Conservation (phyloP, 2,329 filamentous ascomycete genomes). For the Annulohypoxylon truncatum region DNA sequence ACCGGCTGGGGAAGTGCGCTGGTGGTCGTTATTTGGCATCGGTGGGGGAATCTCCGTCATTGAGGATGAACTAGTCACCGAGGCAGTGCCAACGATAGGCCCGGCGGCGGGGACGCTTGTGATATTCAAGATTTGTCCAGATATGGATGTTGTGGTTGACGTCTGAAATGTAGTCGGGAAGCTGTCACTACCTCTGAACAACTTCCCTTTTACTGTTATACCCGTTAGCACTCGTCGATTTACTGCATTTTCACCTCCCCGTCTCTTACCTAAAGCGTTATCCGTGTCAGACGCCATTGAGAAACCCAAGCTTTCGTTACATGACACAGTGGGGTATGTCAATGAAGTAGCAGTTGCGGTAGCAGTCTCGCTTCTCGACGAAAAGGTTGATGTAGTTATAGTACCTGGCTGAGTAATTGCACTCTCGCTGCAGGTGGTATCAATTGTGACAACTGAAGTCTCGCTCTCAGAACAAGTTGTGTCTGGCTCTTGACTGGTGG, state of each 20-base stretch:
- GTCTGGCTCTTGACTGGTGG: slow-evolving; percentile 22
- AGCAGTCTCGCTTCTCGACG: slow-evolving; percentile 11
- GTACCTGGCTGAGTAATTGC: slow-evolving; percentile 34
- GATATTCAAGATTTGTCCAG: slow-evolving; percentile 26
- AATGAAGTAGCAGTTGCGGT: slow-evolving; percentile 3
- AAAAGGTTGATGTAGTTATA: slow-evolving; percentile 19
- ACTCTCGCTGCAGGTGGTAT: slow-evolving; percentile 40
- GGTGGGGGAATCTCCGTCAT: slow-evolving; percentile 4
- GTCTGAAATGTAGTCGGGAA: slow-evolving; percentile 45
- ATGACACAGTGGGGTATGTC: slow-evolving; percentile 18
- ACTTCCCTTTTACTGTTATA: slow-evolving; percentile 35
- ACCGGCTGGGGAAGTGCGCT: slow-evolving; percentile 27
- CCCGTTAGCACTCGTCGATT: slow-evolving; percentile 17
- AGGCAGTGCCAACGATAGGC: background rate
- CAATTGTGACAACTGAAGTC: slow-evolving; percentile 17
- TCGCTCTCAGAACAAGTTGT: slow-evolving; percentile 41
- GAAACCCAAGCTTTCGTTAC: slow-evolving; percentile 20
- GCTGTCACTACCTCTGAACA: slow-evolving; percentile 12
- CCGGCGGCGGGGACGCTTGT: slow-evolving; percentile 1
- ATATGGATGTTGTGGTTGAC: slow-evolving; percentile 37
- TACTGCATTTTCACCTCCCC: background rate
- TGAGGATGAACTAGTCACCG: slow-evolving; percentile 9
- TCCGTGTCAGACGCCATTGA: slow-evolving; percentile 3
- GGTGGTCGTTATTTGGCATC: slow-evolving; percentile 34
- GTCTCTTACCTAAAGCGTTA: slow-evolving; percentile 36